Conservation (phyloP, 139 green algal species). For the Chlamydomonas sphaeroides region DNA sequence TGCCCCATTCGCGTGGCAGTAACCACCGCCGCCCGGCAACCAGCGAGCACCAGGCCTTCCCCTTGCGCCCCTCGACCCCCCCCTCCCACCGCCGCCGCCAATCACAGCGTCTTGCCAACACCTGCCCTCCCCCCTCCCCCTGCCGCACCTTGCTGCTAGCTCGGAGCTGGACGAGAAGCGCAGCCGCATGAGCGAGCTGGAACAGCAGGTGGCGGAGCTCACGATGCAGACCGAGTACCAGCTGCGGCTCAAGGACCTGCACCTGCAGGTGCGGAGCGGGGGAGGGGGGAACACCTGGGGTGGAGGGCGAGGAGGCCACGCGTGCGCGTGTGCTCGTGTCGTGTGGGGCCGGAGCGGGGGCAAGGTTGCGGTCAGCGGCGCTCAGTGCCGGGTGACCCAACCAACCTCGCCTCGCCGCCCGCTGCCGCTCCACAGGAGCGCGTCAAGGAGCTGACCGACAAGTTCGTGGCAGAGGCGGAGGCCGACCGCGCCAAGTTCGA, state of each 20-base stretch:
- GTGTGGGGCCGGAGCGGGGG: no score
- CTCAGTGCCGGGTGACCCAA: no score
- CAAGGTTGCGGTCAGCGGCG: no score
- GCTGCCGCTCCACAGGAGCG: slow-evolving; percentile 15
- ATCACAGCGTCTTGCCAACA: no score
- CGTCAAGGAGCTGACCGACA: slow-evolving; percentile 87
- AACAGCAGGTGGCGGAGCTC: slow-evolving; percentile 91
- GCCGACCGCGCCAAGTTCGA: slow-evolving; percentile 80
- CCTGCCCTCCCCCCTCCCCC: background rate
- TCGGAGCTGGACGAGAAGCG: slow-evolving; percentile 87
- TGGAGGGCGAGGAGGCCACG: no score
- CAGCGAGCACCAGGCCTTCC: no score
- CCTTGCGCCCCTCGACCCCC: background rate
- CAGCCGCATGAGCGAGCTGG: slow-evolving; percentile 82
- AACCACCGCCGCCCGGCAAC: no score
- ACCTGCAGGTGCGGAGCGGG: slow-evolving; percentile 65
- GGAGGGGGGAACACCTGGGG: background rate
- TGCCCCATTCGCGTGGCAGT: no score
- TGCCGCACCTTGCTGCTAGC: no score
- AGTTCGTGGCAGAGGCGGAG: slow-evolving; percentile 78
- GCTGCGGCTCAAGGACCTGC: slow-evolving; percentile 90
- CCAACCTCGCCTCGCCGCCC: background rate
- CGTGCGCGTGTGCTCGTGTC: no score
- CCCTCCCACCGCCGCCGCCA: no score
- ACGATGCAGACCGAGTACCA: slow-evolving; percentile 94